Evolutionary conservation across 163 green algal species (phyloP).

Genomic region (Scenedesmus sp.): DNA sequence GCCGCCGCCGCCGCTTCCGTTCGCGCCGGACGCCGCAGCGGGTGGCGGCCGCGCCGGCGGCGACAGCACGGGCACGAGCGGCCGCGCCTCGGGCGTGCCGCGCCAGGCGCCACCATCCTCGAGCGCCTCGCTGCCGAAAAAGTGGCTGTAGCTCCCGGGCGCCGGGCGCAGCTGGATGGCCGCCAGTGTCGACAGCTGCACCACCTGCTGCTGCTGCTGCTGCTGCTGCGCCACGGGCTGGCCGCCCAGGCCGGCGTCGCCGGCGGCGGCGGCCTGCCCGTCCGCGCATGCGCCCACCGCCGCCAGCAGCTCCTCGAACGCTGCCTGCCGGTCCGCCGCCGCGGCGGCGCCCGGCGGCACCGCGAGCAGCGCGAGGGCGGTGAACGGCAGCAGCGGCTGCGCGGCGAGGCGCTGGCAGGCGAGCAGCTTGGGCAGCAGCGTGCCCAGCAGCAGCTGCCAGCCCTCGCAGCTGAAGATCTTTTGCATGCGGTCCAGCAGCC

Average conservation of each 20-base stretch:
- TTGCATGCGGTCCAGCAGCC: conserved; percentile 21
- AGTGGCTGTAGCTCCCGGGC: conserved; percentile 24
- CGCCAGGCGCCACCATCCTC: too few relatives aligned
- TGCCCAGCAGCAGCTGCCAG: conserved; percentile 36
- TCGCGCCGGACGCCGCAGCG: background rate
- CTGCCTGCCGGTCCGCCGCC: conserved; percentile 12
- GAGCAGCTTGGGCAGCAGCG: conserved; percentile 40
- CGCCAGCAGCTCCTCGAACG: conserved; percentile 38
- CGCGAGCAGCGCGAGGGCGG: conserved; percentile 3
- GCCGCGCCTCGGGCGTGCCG: too few relatives aligned
- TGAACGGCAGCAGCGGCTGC: conserved; percentile 36
- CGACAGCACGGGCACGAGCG: conserved; percentile 21
- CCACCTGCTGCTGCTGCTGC: background rate
- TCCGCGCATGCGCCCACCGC: background rate
- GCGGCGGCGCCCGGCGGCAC: conserved; percentile 19
- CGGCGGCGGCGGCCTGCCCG: background rate
- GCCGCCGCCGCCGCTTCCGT: background rate
- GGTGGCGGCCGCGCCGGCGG: background rate
- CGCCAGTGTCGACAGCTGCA: conserved; percentile 18
- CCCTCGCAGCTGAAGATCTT: conserved; percentile 31
- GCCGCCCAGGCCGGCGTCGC: background rate
- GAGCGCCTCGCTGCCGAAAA: conserved; percentile 18
- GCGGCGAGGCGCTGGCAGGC: conserved; percentile 23
- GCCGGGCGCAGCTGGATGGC: conserved; percentile 29
- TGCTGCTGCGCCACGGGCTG: conserved; percentile 13